Percentiles rank a stretch among this genome's conserved stretches.
Conservation (phyloP, 441 rosid genomes). For the Erodium moschatum region DNA sequence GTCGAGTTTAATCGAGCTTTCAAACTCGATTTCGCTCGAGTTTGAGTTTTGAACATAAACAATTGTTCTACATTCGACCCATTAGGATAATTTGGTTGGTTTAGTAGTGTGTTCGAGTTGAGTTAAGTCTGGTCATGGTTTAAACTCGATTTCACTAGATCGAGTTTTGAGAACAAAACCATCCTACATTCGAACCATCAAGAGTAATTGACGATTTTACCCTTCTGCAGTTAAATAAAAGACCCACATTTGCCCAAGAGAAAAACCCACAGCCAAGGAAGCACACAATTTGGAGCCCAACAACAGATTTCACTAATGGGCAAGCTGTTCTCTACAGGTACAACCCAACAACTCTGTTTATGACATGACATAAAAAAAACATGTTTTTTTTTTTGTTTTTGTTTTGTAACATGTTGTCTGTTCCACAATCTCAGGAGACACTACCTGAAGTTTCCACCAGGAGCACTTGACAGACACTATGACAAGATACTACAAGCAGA, state of each 20-base stretch:
- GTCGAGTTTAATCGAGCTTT: too few relatives aligned
- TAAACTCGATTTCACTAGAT: too few relatives aligned
- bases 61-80: too few relatives aligned
- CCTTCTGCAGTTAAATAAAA: conserved; percentile 23
- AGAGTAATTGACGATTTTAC: too few relatives aligned
- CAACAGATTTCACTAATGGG: conserved; percentile 42
- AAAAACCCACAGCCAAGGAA: conserved; percentile 48
- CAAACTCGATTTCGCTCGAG: too few relatives aligned
- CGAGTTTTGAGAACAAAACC: too few relatives aligned
- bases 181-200: too few relatives aligned
- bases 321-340: conserved; percentile 41
- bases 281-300: conserved; percentile 40
- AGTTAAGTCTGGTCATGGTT: too few relatives aligned
- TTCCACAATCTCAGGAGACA: conserved; percentile 31
- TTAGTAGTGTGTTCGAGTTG: too few relatives aligned
- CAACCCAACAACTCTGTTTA: neutral
- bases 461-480: conserved; percentile 28
- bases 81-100: too few relatives aligned
- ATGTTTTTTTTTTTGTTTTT: neutral
- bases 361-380: neutral
- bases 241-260: conserved; percentile 40
- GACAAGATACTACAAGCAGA: conserved; percentile 38
- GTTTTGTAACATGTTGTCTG: neutral
- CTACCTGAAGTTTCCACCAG: conserved; percentile 29
- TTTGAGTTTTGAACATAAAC: too few relatives aligned